Conservation (phyloP, 2,329 filamentous ascomycete genomes). For the Claviceps maximensis region DNA sequence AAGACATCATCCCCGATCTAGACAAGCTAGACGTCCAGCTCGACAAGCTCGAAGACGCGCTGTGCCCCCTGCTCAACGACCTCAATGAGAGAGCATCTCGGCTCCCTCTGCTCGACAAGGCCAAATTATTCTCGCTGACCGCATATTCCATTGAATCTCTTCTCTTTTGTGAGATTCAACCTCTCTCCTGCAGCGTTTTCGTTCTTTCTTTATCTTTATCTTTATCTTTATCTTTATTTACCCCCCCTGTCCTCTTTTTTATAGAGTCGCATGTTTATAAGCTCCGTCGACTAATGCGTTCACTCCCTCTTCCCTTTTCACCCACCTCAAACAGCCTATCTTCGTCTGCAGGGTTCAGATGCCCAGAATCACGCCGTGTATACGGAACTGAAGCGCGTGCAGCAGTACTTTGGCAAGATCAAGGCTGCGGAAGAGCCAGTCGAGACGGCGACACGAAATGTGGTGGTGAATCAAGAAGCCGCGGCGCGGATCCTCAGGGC, state of each 20-base stretch:
- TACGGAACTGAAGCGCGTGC: slow-evolving; percentile 72
- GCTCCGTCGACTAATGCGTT: too few relatives aligned
- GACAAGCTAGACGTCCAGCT: slow-evolving; percentile 66
- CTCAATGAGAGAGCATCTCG: slow-evolving; percentile 59
- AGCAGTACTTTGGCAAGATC: slow-evolving; percentile 88
- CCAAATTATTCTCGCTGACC: slow-evolving; percentile 79
- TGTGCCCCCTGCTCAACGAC: slow-evolving; percentile 59
- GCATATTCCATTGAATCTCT: slow-evolving; percentile 86
- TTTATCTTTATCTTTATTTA: too few relatives aligned
- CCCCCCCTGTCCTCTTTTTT: background rate
- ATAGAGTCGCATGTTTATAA: too few relatives aligned
- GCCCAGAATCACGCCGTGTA: slow-evolving; percentile 78
- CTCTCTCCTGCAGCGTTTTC: background rate
- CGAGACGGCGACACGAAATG: slow-evolving; percentile 36
- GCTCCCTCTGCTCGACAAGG: slow-evolving; percentile 84
- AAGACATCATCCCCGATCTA: slow-evolving; percentile 52
- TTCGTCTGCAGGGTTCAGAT: slow-evolving; percentile 67
- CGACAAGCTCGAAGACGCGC: slow-evolving; percentile 60
- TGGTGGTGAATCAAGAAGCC: slow-evolving; percentile 58
- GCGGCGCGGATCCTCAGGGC: slow-evolving; percentile 72
- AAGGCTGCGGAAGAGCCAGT: slow-evolving; percentile 57
- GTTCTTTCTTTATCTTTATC: background rate
- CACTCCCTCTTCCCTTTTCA: background rate
- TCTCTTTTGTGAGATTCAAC: slow-evolving; percentile 56
- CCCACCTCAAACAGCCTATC: slow-evolving; percentile 36